Conservation (phyloP, 225 moss, liverwort and hornwort genomes). For the Climacium dendroides region DNA sequence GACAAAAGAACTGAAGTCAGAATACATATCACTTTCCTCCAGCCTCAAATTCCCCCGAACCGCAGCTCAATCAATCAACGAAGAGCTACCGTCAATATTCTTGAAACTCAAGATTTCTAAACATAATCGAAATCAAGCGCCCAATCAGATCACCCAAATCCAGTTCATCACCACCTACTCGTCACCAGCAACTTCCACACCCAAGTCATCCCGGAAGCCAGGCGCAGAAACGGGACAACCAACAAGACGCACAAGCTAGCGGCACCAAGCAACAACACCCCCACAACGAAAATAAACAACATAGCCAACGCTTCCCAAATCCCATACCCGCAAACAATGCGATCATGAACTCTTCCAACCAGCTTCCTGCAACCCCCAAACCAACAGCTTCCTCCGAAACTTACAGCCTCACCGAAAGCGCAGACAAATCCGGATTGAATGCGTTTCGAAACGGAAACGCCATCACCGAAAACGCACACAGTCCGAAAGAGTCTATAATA, state of each 20-base stretch:
- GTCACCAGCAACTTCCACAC: conserved; percentile 3
- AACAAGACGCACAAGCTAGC: background rate
- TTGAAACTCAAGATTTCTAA: background rate
- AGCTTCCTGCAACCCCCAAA: background rate
- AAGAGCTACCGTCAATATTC: background rate
- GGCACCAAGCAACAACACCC: background rate
- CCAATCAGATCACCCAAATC: background rate
- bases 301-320: background rate
- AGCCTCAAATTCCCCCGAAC: background rate
- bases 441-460: background rate
- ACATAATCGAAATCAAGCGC: background rate
- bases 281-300: background rate
- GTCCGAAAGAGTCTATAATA: background rate
- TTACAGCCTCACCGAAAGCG: background rate
- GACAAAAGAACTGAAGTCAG: background rate
- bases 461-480: background rate
- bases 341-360: background rate
- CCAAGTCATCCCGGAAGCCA: conserved; percentile 10
- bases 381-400: background rate
- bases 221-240: conserved; percentile 12
- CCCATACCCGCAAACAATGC: background rate
- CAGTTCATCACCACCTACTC: background rate
- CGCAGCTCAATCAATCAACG: background rate
- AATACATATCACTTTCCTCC: background rate
- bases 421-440: background rate